phyloP scores from a whole-genome alignment of 257 asterid species.

The Nemophila menziesii region DNA sequence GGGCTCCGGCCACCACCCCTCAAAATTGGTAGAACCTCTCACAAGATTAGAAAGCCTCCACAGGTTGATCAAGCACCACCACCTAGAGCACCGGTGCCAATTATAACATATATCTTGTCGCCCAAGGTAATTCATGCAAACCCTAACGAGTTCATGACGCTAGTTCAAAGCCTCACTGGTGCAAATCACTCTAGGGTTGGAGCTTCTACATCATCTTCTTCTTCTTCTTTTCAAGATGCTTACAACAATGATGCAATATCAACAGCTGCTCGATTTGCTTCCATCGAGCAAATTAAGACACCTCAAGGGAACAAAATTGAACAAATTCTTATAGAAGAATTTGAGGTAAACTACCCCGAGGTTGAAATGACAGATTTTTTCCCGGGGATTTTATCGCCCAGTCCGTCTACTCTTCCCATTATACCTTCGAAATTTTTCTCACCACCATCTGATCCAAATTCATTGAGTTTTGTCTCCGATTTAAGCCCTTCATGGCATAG shows the following conservation, averaged over 20 bases:
- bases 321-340: slow-evolving; percentile 13
- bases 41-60: slow-evolving; percentile 77
- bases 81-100: slow-evolving; percentile 56
- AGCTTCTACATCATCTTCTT: slow-evolving; percentile 13
- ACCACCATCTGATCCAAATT: slow-evolving; percentile 42
- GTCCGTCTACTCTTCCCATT: slow-evolving; percentile 67
- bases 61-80: slow-evolving; percentile 25
- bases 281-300: slow-evolving; percentile 45
- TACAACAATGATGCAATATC: slow-evolving; percentile 42
- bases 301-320: neutral
- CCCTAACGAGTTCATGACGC: slow-evolving; percentile 92
- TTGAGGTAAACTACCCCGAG: slow-evolving; percentile 18
- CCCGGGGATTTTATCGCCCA: slow-evolving; percentile 77
- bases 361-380: slow-evolving; percentile 31
- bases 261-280: slow-evolving; percentile 76
- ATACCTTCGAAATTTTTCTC: slow-evolving; percentile 62
- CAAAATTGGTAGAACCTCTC: slow-evolving; percentile 59
- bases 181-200: slow-evolving; percentile 24
- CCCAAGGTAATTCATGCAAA: slow-evolving; percentile 88
- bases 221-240: slow-evolving; percentile 18
- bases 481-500: slow-evolving; percentile 58
- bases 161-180: slow-evolving; percentile 86
- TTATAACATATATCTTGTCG: slow-evolving; percentile 84
- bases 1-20: slow-evolving; percentile 87
- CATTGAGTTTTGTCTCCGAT: slow-evolving; percentile 36